Evolutionary conservation across 1,284 basidiomycete genomes (phyloP), one percentile per base, ranked within the genome.

Genomic region (Apiotrichum laibachii): DNA sequence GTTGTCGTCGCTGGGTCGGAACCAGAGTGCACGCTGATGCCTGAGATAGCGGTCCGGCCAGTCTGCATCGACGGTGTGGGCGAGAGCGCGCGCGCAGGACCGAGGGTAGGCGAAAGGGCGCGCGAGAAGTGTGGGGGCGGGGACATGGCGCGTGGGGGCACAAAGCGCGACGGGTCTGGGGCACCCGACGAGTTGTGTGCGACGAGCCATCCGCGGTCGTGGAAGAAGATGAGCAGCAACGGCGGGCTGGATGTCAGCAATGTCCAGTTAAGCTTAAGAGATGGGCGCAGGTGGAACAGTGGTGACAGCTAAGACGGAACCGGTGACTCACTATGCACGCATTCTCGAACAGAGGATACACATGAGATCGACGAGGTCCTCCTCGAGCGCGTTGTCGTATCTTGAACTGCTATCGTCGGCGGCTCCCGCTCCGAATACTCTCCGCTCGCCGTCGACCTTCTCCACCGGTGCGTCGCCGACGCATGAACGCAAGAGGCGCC

Each of bases 171-270:
- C 34, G 48, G 48, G 12, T 49, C 48, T 5, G 37, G 52, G 7
- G 61, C 59, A 51, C 54, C 43, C 31, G 66, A 48, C 45, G 61
- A 59, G 37, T 67, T 55, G 51, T 67, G 56, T 10, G 67, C 47
- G 48, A 60, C 45, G 34, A 68, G 65, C 74, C 74, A 74, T 48
- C 71, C 67, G 69, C 90, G 93, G 72, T 95, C 92, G 71, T 94
- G 90, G 74, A 96, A 93, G 80, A 96, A 96, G 63, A 97, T 94
- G 83, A 95, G 89, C 43, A 97, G 85, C 2, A 97, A 81, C 68
- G 94, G 90, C 6, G 91, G 87, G 74, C 76, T 77, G 43, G 9
- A 1, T 21, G 37, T 57, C 21, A 61, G 53, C 37, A 21, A 18
- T 18, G 18, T 42, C 12, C 16, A 31, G 40, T 42, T 42, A 3